Evolutionary conservation across 2,329 filamentous ascomycete genomes (phyloP).

Genomic region (Aspergillus neoniger): DNA sequence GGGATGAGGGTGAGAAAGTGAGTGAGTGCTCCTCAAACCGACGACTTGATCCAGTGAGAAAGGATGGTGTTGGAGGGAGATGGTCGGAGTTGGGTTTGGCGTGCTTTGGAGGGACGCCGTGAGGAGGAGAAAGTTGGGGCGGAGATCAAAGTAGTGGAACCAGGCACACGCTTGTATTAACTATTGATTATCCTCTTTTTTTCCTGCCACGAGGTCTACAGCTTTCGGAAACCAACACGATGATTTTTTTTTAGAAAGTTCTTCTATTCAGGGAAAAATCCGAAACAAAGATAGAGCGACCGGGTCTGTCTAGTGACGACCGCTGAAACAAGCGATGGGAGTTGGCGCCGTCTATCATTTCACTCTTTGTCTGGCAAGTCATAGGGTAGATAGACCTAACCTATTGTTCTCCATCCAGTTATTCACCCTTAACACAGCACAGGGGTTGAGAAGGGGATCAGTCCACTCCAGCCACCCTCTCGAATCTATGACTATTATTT

Average conservation of each 20-base stretch:
- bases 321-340: constrained; percentile 1
- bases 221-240: neutral
- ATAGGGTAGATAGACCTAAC: neutral
- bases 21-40: neutral
- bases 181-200: no score
- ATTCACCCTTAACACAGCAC: no score
- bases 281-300: neutral
- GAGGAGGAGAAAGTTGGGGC: neutral
- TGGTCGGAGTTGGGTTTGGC: neutral
- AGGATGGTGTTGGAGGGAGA: neutral
- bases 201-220: neutral
- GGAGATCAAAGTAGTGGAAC: neutral
- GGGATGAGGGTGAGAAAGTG: neutral
- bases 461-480: no score
- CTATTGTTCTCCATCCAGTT: neutral
- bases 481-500: no score
- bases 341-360: neutral
- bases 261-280: neutral
- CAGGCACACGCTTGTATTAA: no score
- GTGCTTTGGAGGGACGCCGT: neutral
- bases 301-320: neutral
- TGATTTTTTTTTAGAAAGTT: neutral
- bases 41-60: neutral
- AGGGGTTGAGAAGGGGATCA: no score
- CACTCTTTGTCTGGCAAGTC: neutral